Base-by-base conservation (phyloP, 345 rosid genomes). In the Lagerstroemia speciosa region DNA sequence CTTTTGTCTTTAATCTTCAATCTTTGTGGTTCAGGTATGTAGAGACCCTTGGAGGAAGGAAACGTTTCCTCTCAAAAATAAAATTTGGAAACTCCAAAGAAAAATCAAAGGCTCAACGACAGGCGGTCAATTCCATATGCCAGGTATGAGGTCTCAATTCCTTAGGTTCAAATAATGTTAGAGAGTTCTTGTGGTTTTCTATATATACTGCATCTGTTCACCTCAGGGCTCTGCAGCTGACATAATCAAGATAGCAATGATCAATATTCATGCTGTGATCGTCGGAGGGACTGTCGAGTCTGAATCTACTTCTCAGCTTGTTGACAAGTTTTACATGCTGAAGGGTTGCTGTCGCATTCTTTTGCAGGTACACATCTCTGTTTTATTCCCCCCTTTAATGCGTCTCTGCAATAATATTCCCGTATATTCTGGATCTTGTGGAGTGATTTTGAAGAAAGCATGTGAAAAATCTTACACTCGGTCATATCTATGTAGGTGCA, bases 181-280 rank as follows among this genome's bases (percentile, higher is more conserved):
- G 27, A 38, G 32, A n/a, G n/a, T 31, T 30, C 24, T 24, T 20
- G 46, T 10, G 50, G 3, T 29, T 65, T 65, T 37, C 27, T 16
- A 12, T 38, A 38, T 24, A 29, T 9, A 2, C 4, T 38, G 8
- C 30, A n/a, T 29, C 20, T 60, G 31, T 29, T 16, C 14, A 31
- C 66, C 50, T 29, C 78, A 93, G 97, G 98, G 97, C 36, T 93
- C 97, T 75, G 97, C 97, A 72, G 98, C 98, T 69, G 98, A 93
- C 74, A 82, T 91, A 75, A 93, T 93, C 73, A 93, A 93, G 86
- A 86, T 89, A 72, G 98, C 97, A 17, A 93, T 87, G 98, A 84
- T 91, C 73, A 88, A 84, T 45, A 79, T 93, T 70, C 77, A 91
- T 79, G 77, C 83, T 12, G 77, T 83, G 31, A 81, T 91, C 69